A percentile compares a stretch with the other conserved stretches of the same genome.
Conservation (phyloP, 1,284 basidiomycete genomes). For the Sutorius eximius region DNA sequence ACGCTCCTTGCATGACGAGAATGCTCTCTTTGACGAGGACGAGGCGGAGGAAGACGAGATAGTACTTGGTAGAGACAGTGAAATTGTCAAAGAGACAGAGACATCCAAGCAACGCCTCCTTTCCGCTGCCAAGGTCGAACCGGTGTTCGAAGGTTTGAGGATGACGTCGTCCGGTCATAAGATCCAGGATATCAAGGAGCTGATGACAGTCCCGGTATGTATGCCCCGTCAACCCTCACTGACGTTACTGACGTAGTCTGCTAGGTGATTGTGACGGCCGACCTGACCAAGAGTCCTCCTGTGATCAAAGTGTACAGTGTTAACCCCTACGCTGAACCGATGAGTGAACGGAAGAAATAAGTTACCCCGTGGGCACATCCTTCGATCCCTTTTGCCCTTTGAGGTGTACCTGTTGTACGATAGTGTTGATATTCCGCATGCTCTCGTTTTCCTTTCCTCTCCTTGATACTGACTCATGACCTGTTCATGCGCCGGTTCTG, state of each 20-base stretch:
- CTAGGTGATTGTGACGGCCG: slow-evolving; percentile 89
- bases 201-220: slow-evolving; percentile 87
- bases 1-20: slow-evolving; percentile 79
- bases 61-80: slow-evolving; percentile 65
- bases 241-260: slow-evolving; percentile 12
- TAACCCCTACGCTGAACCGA: slow-evolving; percentile 71
- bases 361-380: slow-evolving; percentile 6
- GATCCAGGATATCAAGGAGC: slow-evolving; percentile 89
- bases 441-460: slow-evolving; percentile 32
- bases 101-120: slow-evolving; percentile 74
- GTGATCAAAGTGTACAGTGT: slow-evolving; percentile 92
- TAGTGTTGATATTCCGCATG: slow-evolving; percentile 32
- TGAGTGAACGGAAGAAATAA: slow-evolving; percentile 37
- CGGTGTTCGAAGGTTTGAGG: slow-evolving; percentile 81
- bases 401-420: slow-evolving; percentile 28
- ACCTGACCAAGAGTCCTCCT: slow-evolving; percentile 91
- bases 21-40: slow-evolving; percentile 86
- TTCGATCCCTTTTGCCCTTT: slow-evolving; percentile 1
- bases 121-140: slow-evolving; percentile 70
- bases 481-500: slow-evolving; percentile 33
- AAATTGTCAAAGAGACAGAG: slow-evolving; percentile 45
- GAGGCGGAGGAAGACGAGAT: slow-evolving; percentile 77
- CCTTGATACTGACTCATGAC: slow-evolving; percentile 34
- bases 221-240: not conserved
- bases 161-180: slow-evolving; percentile 74